A percentile compares a stretch with the other conserved stretches of the same genome.
These are phyloP conservation scores for Cucurbita maxima DNA, from an alignment of 306 rosid species.

Conservation along the genomic window DNA sequence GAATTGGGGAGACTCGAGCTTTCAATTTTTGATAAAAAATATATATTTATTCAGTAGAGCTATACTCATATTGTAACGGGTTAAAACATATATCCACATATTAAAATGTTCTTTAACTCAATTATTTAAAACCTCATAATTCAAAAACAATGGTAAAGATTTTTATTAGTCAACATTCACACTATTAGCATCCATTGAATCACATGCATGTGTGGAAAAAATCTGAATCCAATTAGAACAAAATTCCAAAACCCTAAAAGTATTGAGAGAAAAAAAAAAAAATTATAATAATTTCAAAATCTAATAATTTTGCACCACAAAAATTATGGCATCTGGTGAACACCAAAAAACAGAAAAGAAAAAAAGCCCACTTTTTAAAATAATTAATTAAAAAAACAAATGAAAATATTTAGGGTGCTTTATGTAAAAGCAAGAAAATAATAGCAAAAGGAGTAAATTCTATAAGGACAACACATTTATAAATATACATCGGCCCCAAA, in stretches of 20 bases:
- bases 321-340: background rate
- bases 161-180: background rate
- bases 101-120: too few species aligned
- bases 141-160: too few species aligned
- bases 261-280: background rate
- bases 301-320: background rate
- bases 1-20: too few species aligned
- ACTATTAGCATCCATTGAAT: conserved; percentile 1
- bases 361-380: background rate
- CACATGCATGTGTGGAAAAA: conserved; percentile 4
- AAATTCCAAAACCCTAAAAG: background rate
- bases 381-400: background rate
- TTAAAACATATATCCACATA: too few species aligned
- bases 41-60: too few species aligned
- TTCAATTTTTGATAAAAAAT: too few species aligned
- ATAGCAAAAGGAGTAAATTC: background rate
- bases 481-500: background rate
- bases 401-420: background rate
- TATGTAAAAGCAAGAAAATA: background rate
- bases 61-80: too few species aligned
- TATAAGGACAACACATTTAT: background rate
- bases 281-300: background rate
- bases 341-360: background rate
- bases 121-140: too few species aligned
- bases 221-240: background rate